Conservation (phyloP, 164 flowering plant species). For the Berberis thunbergii region DNA sequence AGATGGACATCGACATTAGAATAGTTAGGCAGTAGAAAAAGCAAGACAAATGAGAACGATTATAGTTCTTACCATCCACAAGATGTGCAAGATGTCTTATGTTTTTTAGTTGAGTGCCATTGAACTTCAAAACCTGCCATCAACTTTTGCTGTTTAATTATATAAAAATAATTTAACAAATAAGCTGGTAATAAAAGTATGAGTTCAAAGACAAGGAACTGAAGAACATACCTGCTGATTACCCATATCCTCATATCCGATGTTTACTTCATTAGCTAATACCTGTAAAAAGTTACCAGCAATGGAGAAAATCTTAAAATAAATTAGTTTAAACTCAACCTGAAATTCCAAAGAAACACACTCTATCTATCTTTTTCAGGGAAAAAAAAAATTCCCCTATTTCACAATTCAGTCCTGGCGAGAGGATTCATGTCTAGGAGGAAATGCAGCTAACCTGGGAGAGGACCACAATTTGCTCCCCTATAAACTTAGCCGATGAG, state of each 20-base stretch:
- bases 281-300: slow-evolving; percentile 34
- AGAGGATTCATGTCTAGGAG: neutral
- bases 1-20: slow-evolving; percentile 4
- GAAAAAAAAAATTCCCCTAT: no score
- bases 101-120: slow-evolving; percentile 74
- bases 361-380: no score
- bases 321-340: slow-evolving; percentile 3
- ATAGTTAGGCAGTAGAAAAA: neutral
- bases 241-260: slow-evolving; percentile 91
- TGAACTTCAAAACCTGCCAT: slow-evolving; percentile 75
- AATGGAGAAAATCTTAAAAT: neutral
- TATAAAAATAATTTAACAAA: neutral
- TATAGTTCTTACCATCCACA: slow-evolving; percentile 58
- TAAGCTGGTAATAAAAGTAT: neutral
- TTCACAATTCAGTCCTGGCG: no score
- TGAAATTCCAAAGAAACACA: neutral
- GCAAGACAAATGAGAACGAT: neutral
- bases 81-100: slow-evolving; percentile 90
- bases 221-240: slow-evolving; percentile 67
- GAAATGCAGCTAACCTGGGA: slow-evolving; percentile 58
- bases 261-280: slow-evolving; percentile 82
- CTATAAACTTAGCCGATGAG: slow-evolving; percentile 78
- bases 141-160: neutral
- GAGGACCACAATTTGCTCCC: slow-evolving; percentile 82
- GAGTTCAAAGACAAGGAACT: neutral